These are phyloP conservation scores for Coniochaeta pulveracea DNA, from an alignment of 2,329 filamentous ascomycete genomes.

Conservation along the genomic window DNA sequence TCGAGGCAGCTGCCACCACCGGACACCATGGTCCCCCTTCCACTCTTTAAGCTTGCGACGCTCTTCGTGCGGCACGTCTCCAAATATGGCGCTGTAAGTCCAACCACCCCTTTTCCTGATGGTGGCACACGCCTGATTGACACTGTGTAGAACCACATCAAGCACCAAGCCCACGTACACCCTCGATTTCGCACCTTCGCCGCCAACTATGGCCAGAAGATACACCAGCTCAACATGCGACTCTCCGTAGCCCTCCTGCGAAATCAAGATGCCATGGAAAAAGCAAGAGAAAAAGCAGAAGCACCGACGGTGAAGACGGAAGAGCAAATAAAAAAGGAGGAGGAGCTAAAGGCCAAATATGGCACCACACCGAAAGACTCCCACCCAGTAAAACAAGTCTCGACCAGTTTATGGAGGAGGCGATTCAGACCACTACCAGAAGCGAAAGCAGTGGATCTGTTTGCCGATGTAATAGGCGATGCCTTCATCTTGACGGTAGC, in stretches of 20 bases:
- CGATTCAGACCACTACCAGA: slow-evolving; percentile 54
- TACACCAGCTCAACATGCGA: slow-evolving; percentile 59
- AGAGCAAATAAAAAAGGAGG: slow-evolving; percentile 46
- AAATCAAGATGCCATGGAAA: slow-evolving; percentile 43
- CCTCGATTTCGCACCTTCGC: slow-evolving; percentile 48
- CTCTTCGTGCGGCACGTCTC: slow-evolving; percentile 55
- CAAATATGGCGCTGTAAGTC: slow-evolving; percentile 56
- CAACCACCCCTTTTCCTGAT: background rate
- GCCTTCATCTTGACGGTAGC: slow-evolving; percentile 51
- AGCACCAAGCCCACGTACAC: slow-evolving; percentile 54
- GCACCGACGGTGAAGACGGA: slow-evolving; percentile 55
- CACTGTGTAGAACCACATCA: slow-evolving; percentile 48
- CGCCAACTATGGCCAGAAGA: slow-evolving; percentile 49
- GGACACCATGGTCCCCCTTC: slow-evolving; percentile 47
- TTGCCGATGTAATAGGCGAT: slow-evolving; percentile 55
- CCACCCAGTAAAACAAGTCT: slow-evolving; percentile 21
- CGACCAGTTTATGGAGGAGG: slow-evolving; percentile 44
- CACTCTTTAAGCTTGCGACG: slow-evolving; percentile 55
- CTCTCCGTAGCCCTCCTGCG: slow-evolving; percentile 47
- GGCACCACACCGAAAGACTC: slow-evolving; percentile 27
- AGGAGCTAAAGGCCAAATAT: slow-evolving; percentile 30
- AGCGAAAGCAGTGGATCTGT: slow-evolving; percentile 53
- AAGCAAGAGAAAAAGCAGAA: slow-evolving; percentile 50
- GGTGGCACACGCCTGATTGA: slow-evolving; percentile 6
- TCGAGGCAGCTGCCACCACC: background rate